Conservation (phyloP, 441 rosid species). For the Biscutella auriculata region DNA sequence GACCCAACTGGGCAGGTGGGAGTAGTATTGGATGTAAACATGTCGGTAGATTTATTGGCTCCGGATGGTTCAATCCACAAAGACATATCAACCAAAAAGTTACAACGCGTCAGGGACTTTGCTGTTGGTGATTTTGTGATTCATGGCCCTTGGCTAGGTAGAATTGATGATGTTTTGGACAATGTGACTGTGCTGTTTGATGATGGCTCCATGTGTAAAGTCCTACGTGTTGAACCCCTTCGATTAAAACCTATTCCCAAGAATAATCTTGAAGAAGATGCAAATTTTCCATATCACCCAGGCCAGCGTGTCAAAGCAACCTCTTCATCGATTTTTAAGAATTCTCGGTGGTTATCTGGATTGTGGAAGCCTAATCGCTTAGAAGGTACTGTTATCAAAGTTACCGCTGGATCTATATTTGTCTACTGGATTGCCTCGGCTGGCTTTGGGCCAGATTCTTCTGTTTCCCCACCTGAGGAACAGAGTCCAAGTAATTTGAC, state of each 20-base stretch:
- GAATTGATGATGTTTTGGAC: constrained; percentile 86
- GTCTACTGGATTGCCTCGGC: constrained; percentile 96
- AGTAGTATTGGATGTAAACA: constrained; percentile 64
- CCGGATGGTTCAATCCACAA: constrained; percentile 52
- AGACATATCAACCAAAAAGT: constrained; percentile 52
- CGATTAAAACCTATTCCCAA: constrained; percentile 57
- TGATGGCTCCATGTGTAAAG: constrained; percentile 91
- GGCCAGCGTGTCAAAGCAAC: constrained; percentile 90
- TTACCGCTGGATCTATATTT: constrained; percentile 70
- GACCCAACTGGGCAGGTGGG: constrained; percentile 93
- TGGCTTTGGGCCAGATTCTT: constrained; percentile 79
- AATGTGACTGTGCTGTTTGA: constrained; percentile 85
- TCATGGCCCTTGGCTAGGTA: constrained; percentile 89
- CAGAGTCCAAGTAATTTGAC: constrained; percentile 80
- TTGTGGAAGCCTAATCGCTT: constrained; percentile 75
- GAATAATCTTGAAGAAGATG: constrained; percentile 75
- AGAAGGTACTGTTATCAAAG: constrained; percentile 91
- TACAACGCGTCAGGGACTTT: constrained; percentile 82
- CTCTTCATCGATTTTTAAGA: constrained; percentile 74
- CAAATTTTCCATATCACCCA: constrained; percentile 73
- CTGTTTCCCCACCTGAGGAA: constrained; percentile 80
- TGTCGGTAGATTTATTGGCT: constrained; percentile 62
- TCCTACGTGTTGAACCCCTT: constrained; percentile 65
- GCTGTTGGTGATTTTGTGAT: constrained; percentile 81
- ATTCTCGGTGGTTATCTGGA: constrained; percentile 75